Evolutionary conservation across 768 basidiomycete genomes (phyloP), one percentile per base, ranked within the genome.

Genomic region (Erythrobasidium yunnanense): DNA sequence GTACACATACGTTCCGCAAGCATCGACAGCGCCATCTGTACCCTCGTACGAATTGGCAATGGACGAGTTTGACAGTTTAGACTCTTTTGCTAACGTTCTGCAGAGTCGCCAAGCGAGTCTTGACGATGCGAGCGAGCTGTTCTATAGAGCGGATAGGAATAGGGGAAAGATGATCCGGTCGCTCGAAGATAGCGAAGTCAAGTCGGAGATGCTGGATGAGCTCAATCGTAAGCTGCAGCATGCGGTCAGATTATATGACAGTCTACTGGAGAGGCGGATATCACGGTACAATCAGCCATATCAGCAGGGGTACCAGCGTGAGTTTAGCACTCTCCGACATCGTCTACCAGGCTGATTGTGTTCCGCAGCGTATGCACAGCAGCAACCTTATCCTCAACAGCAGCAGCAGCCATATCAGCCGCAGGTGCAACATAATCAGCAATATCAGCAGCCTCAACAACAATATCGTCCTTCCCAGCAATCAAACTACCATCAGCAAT

Each of bases 201-300:
- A 91, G 82, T 25, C 73, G 90, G 91, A 91, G 75, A 80, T 92
- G 74, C 78, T 99, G 34, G 80, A 84, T 5, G 91, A 96, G 53
- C 96, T 97, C 90, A 87, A 96, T 71, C 86, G 87, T 51, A 93
- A 96, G 76, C 77, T 99, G 8, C 87, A 89, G 0, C 84, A 93
- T 75, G 90, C 89, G 0, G 90, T 96, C 49, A 86, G 87, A 73
- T 78, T 95, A 2, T 97, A 96, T 74, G 92, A 96, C 70, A 83
- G 86, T 58, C 79, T 95, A 22, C 78, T 93, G 46, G 90, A 90
- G 25, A 82, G 88, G 69, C 88, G 92, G 73, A 80, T 91, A 11
- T 52, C 15, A 27, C 23, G 32, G 20, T 52, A 35, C n/a, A 47
- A 29, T 2, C 65, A 45, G 42, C 33, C 46, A 29, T 27, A 56